Base-by-base conservation (phyloP, 495 filamentous ascomycete genomes). In the Penicillium argentinense region DNA sequence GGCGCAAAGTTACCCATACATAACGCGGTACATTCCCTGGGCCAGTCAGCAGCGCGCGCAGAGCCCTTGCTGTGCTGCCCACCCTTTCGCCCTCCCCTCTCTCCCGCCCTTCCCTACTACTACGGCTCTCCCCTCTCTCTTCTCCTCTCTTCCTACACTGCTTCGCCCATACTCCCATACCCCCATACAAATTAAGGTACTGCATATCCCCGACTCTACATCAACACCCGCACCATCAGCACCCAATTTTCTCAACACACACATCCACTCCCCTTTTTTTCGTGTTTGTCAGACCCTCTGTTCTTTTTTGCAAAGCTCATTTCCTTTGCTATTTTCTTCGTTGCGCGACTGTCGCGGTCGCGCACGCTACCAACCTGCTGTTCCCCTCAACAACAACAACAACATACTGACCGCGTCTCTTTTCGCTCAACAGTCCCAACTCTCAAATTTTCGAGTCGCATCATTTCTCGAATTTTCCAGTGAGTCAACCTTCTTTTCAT, bases 31-130 rank as follows among this genome's bases (percentile, higher is more conserved):
- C 49, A 59, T 62, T 61, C 47, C 43, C 54, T 38, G 25, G n/a
- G 39, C 39, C 45, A 51, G 53, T 53, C 53, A 60, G 56, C 54
- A 54, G 50, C 47, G 44, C 47, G 44, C 32, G 26, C 29, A 19
- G 32, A 32, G 47, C 48, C 48, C 48, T 51, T 51, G 48, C 48
- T 43, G 47, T 51, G 48, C 48, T 43, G 47, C 47, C 48, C 40
- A 44, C 47, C 47, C 38, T 50, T 50, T 41, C 32, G 32, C 32
- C 53, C 69, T 60, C 51, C 67, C 62, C 59, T 59, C 63, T 72
- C 73, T 77, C 76, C 73, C 71, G 74, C 74, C 65, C 68, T 70
- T 69, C 65, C 73, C 75, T 78, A 80, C 76, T 82, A 80, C 82
- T 82, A 79, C 77, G 72, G 71, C 69, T 55, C 58, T 69, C 62